phyloP scores from a whole-genome alignment of 2,329 filamentous ascomycete species.

The Pyrenochaeta sp. region DNA sequence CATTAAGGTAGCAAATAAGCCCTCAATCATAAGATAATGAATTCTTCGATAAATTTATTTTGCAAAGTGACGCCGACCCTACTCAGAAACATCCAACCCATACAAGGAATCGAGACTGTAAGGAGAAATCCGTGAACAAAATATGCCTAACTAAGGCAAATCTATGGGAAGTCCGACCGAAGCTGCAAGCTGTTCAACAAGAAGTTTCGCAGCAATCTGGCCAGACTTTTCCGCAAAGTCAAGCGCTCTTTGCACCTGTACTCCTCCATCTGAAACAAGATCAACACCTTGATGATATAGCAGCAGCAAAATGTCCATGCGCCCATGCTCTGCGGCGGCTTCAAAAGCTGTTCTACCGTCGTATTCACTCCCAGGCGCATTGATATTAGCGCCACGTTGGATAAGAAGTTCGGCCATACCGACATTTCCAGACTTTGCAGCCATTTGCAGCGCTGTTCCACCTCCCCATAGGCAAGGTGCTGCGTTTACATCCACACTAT shows the following conservation, averaged over 20 bases:
- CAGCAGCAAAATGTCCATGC: constrained; percentile 17
- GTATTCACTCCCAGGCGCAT: constrained; percentile 3
- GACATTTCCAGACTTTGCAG: constrained; percentile 12
- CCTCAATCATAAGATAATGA: too few species aligned
- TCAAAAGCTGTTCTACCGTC: constrained; percentile 18
- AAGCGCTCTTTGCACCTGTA: constrained; percentile 10
- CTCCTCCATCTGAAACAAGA: constrained; percentile 11
- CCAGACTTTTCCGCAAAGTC: constrained; percentile 17
- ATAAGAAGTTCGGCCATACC: constrained; percentile 11
- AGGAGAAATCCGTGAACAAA: too few species aligned
- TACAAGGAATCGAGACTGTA: too few species aligned
- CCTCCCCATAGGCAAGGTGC: constrained; percentile 9
- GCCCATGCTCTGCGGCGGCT: constrained; percentile 16
- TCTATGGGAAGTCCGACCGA: too few species aligned
- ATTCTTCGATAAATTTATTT: too few species aligned
- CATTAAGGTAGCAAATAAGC: too few species aligned
- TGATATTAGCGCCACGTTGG: constrained; percentile 4
- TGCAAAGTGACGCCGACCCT: too few species aligned
- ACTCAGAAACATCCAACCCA: too few species aligned
- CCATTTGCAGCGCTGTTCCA: constrained; percentile 17
- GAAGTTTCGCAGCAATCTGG: constrained; percentile 9
- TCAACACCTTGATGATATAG: constrained; percentile 15
- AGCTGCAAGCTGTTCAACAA: not conserved
- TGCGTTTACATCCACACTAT: constrained; percentile 7
- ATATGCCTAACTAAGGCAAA: too few species aligned